These are phyloP conservation scores for Raphanus hybrid DNA, from an alignment of 441 rosid species.

Conservation along the genomic window DNA sequence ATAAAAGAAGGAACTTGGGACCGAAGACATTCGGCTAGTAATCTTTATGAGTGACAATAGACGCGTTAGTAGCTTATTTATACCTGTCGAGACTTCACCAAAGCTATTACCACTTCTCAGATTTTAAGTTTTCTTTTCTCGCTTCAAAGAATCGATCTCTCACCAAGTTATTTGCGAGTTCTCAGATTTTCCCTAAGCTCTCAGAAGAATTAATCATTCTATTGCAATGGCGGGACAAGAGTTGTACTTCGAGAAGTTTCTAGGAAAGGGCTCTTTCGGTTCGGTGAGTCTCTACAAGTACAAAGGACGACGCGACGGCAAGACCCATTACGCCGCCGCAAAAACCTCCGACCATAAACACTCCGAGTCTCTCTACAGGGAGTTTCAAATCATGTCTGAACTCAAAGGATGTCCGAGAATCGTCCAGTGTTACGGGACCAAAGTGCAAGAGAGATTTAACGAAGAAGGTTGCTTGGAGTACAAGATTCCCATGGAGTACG, in stretches of 20 bases:
- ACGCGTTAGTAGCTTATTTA: not conserved
- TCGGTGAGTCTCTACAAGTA: conserved; percentile 1
- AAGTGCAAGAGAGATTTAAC: conserved; percentile 4
- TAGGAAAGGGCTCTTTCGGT: conserved; percentile 4
- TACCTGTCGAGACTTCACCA: not conserved
- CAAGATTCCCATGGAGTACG: conserved; percentile 9
- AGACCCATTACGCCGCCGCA: not conserved
- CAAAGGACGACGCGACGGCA: not conserved
- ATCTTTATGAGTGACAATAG: not conserved
- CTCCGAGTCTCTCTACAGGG: not conserved
- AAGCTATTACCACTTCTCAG: not conserved
- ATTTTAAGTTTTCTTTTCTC: not conserved
- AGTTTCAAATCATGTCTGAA: not conserved
- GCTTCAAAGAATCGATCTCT: not conserved
- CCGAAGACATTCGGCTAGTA: not conserved
- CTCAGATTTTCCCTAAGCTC: not conserved
- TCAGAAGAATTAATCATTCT: not conserved
- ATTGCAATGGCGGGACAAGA: not conserved
- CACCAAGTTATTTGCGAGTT: not conserved
- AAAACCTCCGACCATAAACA: conserved; percentile 2
- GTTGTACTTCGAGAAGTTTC: not conserved
- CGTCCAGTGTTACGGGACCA: conserved; percentile 6
- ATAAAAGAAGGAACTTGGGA: not conserved
- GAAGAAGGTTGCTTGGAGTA: conserved; percentile 2
- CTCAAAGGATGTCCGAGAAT: conserved; percentile 12